Base-by-base conservation (phyloP, 1,284 basidiomycete species). In the Puccinia hordei region DNA sequence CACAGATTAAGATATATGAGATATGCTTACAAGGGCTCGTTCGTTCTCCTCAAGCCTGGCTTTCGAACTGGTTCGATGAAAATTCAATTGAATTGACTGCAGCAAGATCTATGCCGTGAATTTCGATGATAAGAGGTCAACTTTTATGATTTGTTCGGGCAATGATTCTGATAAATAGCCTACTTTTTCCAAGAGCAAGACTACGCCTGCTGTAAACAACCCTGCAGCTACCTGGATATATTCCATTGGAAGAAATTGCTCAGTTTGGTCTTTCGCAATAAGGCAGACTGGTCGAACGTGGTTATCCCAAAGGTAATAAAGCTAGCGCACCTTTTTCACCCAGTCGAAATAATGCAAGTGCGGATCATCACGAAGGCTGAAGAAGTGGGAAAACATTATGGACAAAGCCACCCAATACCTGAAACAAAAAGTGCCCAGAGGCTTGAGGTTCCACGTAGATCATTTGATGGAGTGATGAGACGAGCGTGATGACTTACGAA, bases 131-230 rank as follows among this genome's bases (percentile, higher is more conserved):
- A 53, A 33, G 61, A n/a, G 5, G 46, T 61, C 15, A 61, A n/a
- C 27, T 49, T n/a, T 51, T 59, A n/a, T 46, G n/a, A n/a, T n/a
- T n/a, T n/a, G 33, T 30, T 46, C 12, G 71, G 13, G 22, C n/a
- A 6, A n/a, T n/a, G n/a, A 30, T 38, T 6, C 1, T 59, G 4
- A 33, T 30, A 17, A 27, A 59, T 8, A 15, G 33, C 38, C 24
- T 61, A 91, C 85, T 83, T 92, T 92, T 84, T 92, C 91, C 12
- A 87, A 88, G 3, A 92, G 88, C 12, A 92, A 84, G 57, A 92
- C 88, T 33, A 91, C 84, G 0, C 88, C 87, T 3, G 89, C 87
- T 19, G 90, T 87, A 83, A 92, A 92, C 41, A 92, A 85, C 17
- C 90, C 90, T 15, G 74, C 74, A 22, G n/a, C 33, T 38, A 53